These are phyloP conservation scores for Acrocalymma vagum DNA, from an alignment of 2,329 filamentous ascomycete genomes.

Conservation along the genomic window DNA sequence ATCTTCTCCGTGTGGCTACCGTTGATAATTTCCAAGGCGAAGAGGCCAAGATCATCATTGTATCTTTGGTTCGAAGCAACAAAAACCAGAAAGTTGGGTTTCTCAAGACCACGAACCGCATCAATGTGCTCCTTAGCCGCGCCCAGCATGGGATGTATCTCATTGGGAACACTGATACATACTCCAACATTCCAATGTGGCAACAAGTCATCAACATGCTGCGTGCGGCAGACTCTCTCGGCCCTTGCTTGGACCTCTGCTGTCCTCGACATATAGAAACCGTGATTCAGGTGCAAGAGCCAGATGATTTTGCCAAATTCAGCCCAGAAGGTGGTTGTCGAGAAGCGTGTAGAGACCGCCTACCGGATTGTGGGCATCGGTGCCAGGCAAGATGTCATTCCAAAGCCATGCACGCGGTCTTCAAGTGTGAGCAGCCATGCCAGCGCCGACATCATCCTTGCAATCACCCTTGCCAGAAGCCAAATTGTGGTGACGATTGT, in stretches of 20 bases:
- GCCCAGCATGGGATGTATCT: conserved; percentile 76
- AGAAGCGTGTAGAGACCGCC: conserved; percentile 26
- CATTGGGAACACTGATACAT: conserved; percentile 72
- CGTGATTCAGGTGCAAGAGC: conserved; percentile 26
- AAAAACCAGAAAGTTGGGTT: conserved; percentile 67
- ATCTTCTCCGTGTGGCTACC: conserved; percentile 60
- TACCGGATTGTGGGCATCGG: conserved; percentile 37
- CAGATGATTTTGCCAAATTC: conserved; percentile 35
- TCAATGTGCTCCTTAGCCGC: conserved; percentile 74
- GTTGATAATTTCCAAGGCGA: conserved; percentile 83
- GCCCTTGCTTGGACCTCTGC: conserved; percentile 25
- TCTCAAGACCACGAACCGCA: conserved; percentile 69
- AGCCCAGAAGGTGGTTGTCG: conserved; percentile 44
- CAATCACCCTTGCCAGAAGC: conserved; percentile 36
- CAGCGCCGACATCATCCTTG: conserved; percentile 31
- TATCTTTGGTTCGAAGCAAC: conserved; percentile 78
- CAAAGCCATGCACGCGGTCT: conserved; percentile 33
- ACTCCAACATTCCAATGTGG: conserved; percentile 70
- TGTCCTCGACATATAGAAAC: conserved; percentile 39
- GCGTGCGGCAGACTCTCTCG: conserved; percentile 20
- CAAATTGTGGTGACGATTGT: conserved; percentile 38
- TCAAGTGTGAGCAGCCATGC: conserved; percentile 34
- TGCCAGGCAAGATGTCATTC: conserved; percentile 42
- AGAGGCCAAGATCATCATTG: conserved; percentile 74
- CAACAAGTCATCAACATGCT: conserved; percentile 64